A percentile compares a stretch with the other conserved stretches of the same genome.
Evolutionary conservation across 257 asterid species (phyloP).

Genomic region (Paulownia fortunei): DNA sequence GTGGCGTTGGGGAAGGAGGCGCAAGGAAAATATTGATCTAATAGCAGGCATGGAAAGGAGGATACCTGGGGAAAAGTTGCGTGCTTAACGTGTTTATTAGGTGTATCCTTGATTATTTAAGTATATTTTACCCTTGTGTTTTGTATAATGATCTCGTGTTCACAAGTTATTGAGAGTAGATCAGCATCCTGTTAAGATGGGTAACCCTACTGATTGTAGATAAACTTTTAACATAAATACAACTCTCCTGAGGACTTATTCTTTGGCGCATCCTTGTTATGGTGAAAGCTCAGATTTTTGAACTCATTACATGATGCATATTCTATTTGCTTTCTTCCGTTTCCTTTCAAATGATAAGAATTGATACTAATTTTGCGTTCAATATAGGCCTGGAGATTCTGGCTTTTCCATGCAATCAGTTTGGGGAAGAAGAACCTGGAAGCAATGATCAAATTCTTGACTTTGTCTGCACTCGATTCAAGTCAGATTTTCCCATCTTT

Average conservation of each 20-base stretch:
- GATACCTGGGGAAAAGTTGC: background rate
- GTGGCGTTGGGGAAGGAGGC: conserved; percentile 8
- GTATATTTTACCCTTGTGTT: background rate
- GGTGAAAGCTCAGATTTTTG: background rate
- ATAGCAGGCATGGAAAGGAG: background rate
- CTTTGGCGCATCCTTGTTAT: background rate
- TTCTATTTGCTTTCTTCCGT: background rate
- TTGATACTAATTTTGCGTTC: background rate
- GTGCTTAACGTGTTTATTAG: background rate
- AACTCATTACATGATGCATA: background rate
- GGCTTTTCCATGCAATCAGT: conserved; percentile 95
- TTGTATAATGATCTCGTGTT: background rate
- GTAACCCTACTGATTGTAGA: background rate
- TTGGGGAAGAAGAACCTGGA: conserved; percentile 91
- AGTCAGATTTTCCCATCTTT: conserved; percentile 75
- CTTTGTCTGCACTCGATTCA: conserved; percentile 77
- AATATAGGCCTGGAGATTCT: conserved; percentile 72
- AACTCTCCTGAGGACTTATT: background rate
- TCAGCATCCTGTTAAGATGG: background rate
- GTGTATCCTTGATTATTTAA: background rate
- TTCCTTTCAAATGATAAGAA: background rate
- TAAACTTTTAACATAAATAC: background rate
- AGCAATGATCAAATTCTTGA: conserved; percentile 66
- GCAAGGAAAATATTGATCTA: background rate
- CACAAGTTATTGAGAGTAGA: background rate